Evolutionary conservation across 2,329 filamentous ascomycete genomes (phyloP).

Genomic region (Sarocladium brachiariae): DNA sequence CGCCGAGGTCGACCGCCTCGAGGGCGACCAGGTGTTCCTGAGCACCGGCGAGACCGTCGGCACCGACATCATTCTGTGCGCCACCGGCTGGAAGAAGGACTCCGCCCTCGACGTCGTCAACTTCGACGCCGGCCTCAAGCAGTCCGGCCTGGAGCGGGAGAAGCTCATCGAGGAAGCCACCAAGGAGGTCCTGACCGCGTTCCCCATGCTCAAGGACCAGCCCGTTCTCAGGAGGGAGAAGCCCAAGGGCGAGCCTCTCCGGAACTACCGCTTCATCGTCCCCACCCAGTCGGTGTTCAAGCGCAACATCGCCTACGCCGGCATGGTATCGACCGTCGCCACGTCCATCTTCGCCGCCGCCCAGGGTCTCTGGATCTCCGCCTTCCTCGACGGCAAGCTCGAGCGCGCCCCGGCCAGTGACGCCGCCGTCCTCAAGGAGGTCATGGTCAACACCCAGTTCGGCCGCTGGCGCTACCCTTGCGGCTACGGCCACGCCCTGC

Average conservation of each 20-base stretch:
- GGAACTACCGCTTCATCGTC: slow-evolving; percentile 22
- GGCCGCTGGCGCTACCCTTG: slow-evolving; percentile 62
- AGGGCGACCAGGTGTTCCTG: slow-evolving; percentile 32
- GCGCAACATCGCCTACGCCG: slow-evolving; percentile 26
- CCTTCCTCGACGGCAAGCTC: slow-evolving; percentile 48
- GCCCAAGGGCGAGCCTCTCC: slow-evolving; percentile 16
- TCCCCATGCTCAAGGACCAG: slow-evolving; percentile 17
- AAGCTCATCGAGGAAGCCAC: slow-evolving; percentile 14
- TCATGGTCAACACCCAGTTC: slow-evolving; percentile 59
- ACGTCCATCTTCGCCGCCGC: slow-evolving; percentile 27
- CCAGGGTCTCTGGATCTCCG: slow-evolving; percentile 48
- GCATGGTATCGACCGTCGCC: slow-evolving; percentile 25
- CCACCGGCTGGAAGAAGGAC: slow-evolving; percentile 45
- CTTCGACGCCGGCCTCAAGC: slow-evolving; percentile 14
- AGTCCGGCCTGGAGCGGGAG: slow-evolving; percentile 8
- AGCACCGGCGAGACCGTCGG: slow-evolving; percentile 31
- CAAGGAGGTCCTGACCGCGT: slow-evolving; percentile 13
- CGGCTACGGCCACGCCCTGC: slow-evolving; percentile 54
- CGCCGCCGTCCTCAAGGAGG: slow-evolving; percentile 40
- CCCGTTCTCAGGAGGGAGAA: slow-evolving; percentile 16
- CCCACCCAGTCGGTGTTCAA: slow-evolving; percentile 14
- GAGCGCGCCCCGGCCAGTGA: slow-evolving; percentile 28
- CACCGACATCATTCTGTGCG: slow-evolving; percentile 40
- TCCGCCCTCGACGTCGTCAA: slow-evolving; percentile 35
- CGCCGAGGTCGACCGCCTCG: slow-evolving; percentile 37